A percentile compares a stretch with the other conserved stretches of the same genome.
phyloP scores from a whole-genome alignment of 352 stramenopile genomes.

The Globisporangium rhizosaccharum region DNA sequence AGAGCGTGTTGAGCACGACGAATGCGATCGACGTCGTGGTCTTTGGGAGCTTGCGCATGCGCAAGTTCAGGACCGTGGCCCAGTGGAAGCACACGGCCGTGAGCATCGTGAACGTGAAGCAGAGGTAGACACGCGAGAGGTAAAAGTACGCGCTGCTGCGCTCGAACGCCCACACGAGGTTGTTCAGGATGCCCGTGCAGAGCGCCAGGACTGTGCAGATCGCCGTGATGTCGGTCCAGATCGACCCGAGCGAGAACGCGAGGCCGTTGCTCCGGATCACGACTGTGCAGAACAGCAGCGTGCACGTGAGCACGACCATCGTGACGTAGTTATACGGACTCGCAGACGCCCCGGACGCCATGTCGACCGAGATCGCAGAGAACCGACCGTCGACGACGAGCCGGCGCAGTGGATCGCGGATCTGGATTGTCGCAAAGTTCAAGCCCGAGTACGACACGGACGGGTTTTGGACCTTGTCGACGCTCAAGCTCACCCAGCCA shows the following conservation, averaged over 20 bases:
- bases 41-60: slow-evolving; percentile 71
- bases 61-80: slow-evolving; percentile 76
- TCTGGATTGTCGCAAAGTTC: slow-evolving; percentile 51
- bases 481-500: slow-evolving; percentile 61
- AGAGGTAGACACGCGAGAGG: slow-evolving; percentile 69
- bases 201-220: slow-evolving; percentile 79
- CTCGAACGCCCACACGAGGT: slow-evolving; percentile 72
- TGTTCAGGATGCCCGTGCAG: slow-evolving; percentile 75
- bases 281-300: slow-evolving; percentile 74
- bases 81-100: slow-evolving; percentile 86
- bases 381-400: slow-evolving; percentile 56
- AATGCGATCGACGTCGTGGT: slow-evolving; percentile 62
- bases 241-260: slow-evolving; percentile 76
- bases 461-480: slow-evolving; percentile 73
- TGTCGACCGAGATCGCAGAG: slow-evolving; percentile 71
- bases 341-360: slow-evolving; percentile 45
- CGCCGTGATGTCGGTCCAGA: slow-evolving; percentile 84
- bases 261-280: slow-evolving; percentile 82
- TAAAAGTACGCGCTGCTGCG: slow-evolving; percentile 78
- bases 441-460: slow-evolving; percentile 62
- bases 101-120: slow-evolving; percentile 88
- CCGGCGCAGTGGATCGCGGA: slow-evolving; percentile 42
- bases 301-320: slow-evolving; percentile 79
- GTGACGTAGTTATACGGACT: slow-evolving; percentile 89
- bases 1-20: slow-evolving; percentile 61